Evolutionary conservation across 78 protist species (phyloP), one percentile per base, ranked within the genome.

Genomic region (Dictyostelium citrinum): DNA sequence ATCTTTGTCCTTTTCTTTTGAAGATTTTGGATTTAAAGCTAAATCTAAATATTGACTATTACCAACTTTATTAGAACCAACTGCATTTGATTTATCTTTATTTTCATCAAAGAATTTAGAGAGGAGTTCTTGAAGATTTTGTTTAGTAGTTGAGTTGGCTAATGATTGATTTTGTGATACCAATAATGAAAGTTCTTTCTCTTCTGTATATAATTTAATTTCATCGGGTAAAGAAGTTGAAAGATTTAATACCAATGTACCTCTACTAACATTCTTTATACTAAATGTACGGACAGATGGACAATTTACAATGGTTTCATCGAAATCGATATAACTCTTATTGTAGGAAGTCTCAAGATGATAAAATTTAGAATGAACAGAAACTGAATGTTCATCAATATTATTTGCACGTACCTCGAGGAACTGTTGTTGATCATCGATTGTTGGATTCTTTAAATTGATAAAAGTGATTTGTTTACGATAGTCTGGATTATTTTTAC

Each of bases 401-500:
- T 93, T 95, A 81, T 96, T 90, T 33, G 97, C 86, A 20, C 91
- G 77, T 16, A 96, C 96, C 51, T 78, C 83, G 0, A 96, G 79
- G 45, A 68, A 77, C 31, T 83, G 93, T 64, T 64, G 72, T 64
- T 64, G 72, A 10, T 64, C 72, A 64, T 84, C 85, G 33, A 81
- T 81, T n/a, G 17, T 68, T 10, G 92, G 81, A 51, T 82, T 91
- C n/a, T 31, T 76, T 20, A 60, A 3, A 79, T 96, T 96, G 85
- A 82, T 35, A 49, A 96, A 77, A 1, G 95, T 83, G 60, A 96
- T 83, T 72, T 94, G 97, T 43, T 96, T 96, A 46, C 90, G 90
- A n/a, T 96, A 96, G 31, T 93, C 92, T 12, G 97, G 96, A 46
- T 90, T 94, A 46, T 90, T 95, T 76, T 86, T 93, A n/a, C 96